Evolutionary conservation across 2,329 filamentous ascomycete species (phyloP).

Genomic region (Beauveria sp.): DNA sequence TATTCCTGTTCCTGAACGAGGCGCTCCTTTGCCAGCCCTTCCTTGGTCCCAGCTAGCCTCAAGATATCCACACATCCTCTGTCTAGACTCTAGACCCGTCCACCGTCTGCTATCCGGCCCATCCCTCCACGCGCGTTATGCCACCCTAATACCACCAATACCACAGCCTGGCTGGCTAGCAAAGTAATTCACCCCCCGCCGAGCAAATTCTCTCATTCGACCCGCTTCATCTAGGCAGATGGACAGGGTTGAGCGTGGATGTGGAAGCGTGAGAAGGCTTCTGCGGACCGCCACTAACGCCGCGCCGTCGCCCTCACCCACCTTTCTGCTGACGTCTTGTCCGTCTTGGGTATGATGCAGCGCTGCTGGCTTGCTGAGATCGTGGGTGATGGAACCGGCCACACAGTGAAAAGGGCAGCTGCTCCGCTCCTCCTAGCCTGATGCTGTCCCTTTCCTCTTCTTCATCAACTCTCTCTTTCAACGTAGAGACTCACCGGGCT

Average conservation of each 20-base stretch:
- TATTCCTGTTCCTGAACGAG: conserved; percentile 12
- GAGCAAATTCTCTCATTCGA: conserved; percentile 1
- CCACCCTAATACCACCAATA: not conserved
- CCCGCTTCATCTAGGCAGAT: conserved; percentile 4
- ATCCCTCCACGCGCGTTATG: not conserved
- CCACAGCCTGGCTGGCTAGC: not conserved
- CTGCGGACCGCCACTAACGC: not conserved
- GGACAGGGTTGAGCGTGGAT: not conserved
- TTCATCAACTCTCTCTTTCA: conserved; percentile 20
- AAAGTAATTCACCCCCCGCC: not conserved
- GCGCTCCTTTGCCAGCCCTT: not conserved
- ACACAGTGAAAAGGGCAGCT: not conserved
- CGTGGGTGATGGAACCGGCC: not conserved
- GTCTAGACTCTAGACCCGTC: conserved; percentile 4
- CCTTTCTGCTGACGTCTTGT: conserved; percentile 5
- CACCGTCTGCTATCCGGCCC: not conserved
- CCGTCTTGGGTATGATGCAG: not conserved
- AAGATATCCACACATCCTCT: conserved; percentile 6
- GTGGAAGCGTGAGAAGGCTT: not conserved
- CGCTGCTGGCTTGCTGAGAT: not conserved
- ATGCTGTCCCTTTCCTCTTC: conserved; percentile 8
- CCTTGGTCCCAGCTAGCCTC: not conserved
- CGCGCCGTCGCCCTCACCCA: not conserved
- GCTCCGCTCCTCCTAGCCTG: conserved; percentile 4
- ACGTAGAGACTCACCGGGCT: conserved; percentile 19